Evolutionary conservation across 169 alveolate species (phyloP), one percentile per base, ranked within the genome.

Genomic region (Eimeria falciformis): DNA sequence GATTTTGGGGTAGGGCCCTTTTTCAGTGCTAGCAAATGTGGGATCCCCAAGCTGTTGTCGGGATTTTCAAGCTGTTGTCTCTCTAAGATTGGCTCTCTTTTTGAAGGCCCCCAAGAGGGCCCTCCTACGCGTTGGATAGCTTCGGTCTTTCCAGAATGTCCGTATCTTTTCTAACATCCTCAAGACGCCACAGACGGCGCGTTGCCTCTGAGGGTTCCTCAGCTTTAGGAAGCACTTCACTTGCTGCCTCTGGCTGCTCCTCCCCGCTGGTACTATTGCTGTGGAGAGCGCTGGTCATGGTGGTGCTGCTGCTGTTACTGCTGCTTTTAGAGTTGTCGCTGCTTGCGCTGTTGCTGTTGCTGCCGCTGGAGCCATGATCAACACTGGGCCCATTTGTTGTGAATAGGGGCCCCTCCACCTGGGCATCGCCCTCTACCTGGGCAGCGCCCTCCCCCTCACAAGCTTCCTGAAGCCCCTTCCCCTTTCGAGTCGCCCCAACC

Each of bases 91-190:
- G n/a, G n/a, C n/a, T n/a, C n/a, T n/a, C n/a, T n/a, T n/a, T n/a
- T n/a, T n/a, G n/a, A n/a, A n/a, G n/a, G n/a, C n/a, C n/a, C n/a
- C n/a, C n/a, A n/a, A n/a, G n/a, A 50, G 58, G 58, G 58, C 14
- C 14, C 7, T 3, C 91, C 27, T 18, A 50, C 79, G 27, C 79
- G 45, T 71, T 25, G 2, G 27, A 21, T 2, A 89, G 82, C 47
- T 43, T 33, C 53, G 87, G 90, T 73, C 69, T 27, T 75, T 91
- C 94, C 77, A 91, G 56, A 12, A 91, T 50, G n/a, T 91, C 94
- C 1, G 78, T 68, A 33, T 83, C 94, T 12, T 84, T 78, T 9
- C 79, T 87, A 11, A 91, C 69, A 27, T 91, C 94, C 47, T 91
- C 71, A 53, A 84, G 58, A 27, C 47, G 82, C 91, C 92, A 55